A percentile compares a stretch with the other conserved stretches of the same genome.
Conservation (phyloP, 1,284 basidiomycete genomes). For the Ganoderma lucidum region DNA sequence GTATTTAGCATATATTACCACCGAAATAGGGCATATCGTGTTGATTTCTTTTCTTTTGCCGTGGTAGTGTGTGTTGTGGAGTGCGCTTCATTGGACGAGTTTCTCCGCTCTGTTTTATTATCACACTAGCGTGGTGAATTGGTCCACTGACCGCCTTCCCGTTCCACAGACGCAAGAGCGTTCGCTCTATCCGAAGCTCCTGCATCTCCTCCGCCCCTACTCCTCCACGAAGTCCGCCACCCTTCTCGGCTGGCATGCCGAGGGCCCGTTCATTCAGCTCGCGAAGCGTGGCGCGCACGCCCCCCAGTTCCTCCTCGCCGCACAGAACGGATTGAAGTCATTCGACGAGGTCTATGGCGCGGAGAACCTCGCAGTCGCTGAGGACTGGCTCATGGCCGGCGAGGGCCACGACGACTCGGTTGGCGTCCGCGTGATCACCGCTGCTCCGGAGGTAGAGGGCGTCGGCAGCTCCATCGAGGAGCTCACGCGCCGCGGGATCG, state of each 20-base stretch:
- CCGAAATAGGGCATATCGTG: no score
- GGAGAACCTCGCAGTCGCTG: conserved; percentile 64
- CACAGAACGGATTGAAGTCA: conserved; percentile 63
- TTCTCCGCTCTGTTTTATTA: conserved; percentile 2
- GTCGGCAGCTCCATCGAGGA: conserved; percentile 75
- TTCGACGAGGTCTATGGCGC: conserved; percentile 82
- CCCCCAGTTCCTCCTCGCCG: conserved; percentile 71
- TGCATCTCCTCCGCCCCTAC: conserved; percentile 70
- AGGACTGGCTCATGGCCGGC: conserved; percentile 70
- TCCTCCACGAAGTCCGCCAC: conserved; percentile 68
- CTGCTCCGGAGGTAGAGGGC: conserved; percentile 87
- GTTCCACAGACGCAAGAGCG: conserved; percentile 73
- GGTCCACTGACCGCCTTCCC: conserved; percentile 9
- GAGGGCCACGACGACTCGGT: conserved; percentile 46
- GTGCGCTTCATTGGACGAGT: not conserved
- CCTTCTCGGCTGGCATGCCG: conserved; percentile 87
- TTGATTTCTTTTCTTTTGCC: not conserved
- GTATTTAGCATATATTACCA: no score
- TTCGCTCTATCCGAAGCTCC: conserved; percentile 71
- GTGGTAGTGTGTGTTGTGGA: no score
- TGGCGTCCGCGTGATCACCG: conserved; percentile 85
- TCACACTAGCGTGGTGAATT: not conserved
- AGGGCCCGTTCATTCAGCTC: conserved; percentile 87
- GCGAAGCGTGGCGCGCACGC: conserved; percentile 86
- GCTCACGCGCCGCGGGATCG: conserved; percentile 71